Conservation (phyloP, 2,329 filamentous ascomycete genomes). For the Curvularia verruculosa region DNA sequence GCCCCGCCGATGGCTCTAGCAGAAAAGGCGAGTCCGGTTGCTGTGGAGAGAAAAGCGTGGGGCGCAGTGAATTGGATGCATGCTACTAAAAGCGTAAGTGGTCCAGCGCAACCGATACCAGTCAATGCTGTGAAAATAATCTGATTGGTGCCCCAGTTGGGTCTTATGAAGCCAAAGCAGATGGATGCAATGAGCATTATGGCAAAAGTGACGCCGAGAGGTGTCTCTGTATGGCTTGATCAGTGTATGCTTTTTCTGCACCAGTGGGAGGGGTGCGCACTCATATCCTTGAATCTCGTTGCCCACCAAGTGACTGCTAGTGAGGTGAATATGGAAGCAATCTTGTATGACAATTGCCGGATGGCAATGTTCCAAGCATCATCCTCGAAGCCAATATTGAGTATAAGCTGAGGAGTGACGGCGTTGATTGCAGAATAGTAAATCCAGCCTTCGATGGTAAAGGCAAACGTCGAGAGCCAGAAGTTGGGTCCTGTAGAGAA, state of each 20-base stretch:
- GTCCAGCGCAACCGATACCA: constrained; percentile 38
- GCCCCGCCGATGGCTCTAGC: constrained; percentile 43
- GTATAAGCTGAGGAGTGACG: constrained; percentile 40
- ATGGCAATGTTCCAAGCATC: constrained; percentile 41
- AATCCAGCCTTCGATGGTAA: constrained; percentile 65
- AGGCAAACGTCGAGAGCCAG: constrained; percentile 61
- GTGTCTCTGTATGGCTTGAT: constrained; percentile 20
- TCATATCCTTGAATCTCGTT: constrained; percentile 39
- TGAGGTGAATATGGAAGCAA: constrained; percentile 31
- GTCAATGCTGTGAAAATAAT: constrained; percentile 36
- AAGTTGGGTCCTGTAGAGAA: constrained; percentile 62
- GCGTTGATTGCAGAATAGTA: constrained; percentile 52
- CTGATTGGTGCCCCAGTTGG: constrained; percentile 33
- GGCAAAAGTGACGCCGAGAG: constrained; percentile 33
- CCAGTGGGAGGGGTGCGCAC: constrained; percentile 6
- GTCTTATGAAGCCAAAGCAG: constrained; percentile 35
- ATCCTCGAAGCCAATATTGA: constrained; percentile 41
- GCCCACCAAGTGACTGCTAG: constrained; percentile 37
- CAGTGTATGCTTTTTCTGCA: not conserved
- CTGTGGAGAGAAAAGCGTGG: constrained; percentile 39
- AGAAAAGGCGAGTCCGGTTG: constrained; percentile 43
- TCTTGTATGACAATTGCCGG: constrained; percentile 36
- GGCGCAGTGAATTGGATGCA: constrained; percentile 43
- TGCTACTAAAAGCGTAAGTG: constrained; percentile 41
- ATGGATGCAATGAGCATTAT: constrained; percentile 39